Evolutionary conservation across 768 basidiomycete species (phyloP), one percentile per base, ranked within the genome.

Genomic region (Tylopilus vinaceipallidus): DNA sequence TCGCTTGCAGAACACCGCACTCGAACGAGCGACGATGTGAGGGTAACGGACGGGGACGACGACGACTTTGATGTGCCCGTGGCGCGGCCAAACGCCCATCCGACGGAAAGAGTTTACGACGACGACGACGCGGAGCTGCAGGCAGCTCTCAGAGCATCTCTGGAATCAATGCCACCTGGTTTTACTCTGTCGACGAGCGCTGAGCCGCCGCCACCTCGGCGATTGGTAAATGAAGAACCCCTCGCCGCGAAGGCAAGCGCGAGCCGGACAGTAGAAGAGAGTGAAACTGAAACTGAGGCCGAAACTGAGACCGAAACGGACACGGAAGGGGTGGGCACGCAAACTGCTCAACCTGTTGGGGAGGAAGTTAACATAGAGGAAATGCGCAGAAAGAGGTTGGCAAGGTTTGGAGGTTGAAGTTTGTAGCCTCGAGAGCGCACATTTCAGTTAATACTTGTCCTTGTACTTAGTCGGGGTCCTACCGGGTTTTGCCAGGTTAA

Each of bases 61-160:
- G 63, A 56, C 10, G 56, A 65, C 3, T 39, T 58, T 16, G 41
- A 37, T 33, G 4, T 39, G 23, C 52, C 49, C 13, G 30, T 45
- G 29, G 34, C 30, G 13, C 42, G 39, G 44, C 35, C 44, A 22
- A 41, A 26, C 27, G 35, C 32, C 36, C 54, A 35, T 45, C 29
- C 40, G 39, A 42, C 52, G 41, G 52, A 75, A 43, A 71, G 82
- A 39, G 79, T 84, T 33, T 84, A 89, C 56, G 92, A 94, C 54
- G 92, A 95, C 55, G 92, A 94, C 43, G 92, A 95, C 58, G 82
- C 80, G 20, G 86, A 89, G 58, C 70, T 95, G 39, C 93, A 95
- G 68, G 92, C 91, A 11, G 93, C 93, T 5, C 73, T 95, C 41
- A 83, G 74, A 62, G 93, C 91, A 3, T 93, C 91, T 32, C 72